Conservation (phyloP, 768 basidiomycete species). For the Filobasidium floriforme region DNA sequence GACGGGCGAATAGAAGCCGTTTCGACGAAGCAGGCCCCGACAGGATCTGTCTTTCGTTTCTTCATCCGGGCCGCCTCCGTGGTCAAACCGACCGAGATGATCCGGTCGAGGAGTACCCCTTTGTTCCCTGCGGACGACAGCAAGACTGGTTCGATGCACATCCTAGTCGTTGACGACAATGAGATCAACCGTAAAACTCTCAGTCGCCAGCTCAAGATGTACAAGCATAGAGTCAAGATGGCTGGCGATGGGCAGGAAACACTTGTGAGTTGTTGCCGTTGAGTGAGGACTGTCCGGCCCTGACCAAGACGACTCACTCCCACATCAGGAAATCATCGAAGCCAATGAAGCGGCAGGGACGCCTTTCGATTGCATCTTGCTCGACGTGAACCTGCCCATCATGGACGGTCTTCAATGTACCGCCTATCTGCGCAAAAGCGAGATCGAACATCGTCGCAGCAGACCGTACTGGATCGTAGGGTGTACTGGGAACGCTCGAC, state of each 20-base stretch:
- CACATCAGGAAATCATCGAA: constrained; percentile 12
- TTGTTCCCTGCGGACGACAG: neutral
- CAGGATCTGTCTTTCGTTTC: constrained; percentile 19
- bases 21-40: neutral
- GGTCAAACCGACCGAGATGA: neutral
- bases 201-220: constrained; percentile 13
- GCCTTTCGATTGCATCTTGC: constrained; percentile 17
- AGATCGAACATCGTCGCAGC: constrained; percentile 2
- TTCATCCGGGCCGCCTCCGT: constrained; percentile 8
- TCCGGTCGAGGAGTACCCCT: constrained; percentile 13
- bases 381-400: constrained; percentile 21
- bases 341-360: constrained; percentile 15
- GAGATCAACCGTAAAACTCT: constrained; percentile 18
- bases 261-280: constrained; percentile 6
- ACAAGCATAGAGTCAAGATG: constrained; percentile 11
- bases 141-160: neutral
- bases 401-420: constrained; percentile 14
- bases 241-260: constrained; percentile 22
- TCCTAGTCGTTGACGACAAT: constrained; percentile 21
- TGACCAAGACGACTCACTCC: neutral
- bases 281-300: neutral
- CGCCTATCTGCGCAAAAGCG: constrained; percentile 4
- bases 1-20: constrained; percentile 19
- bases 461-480: constrained; percentile 19
- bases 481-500: constrained; percentile 19